phyloP scores from a whole-genome alignment of 2,329 filamentous ascomycete species.

The Trichoderma afroharzianum region DNA sequence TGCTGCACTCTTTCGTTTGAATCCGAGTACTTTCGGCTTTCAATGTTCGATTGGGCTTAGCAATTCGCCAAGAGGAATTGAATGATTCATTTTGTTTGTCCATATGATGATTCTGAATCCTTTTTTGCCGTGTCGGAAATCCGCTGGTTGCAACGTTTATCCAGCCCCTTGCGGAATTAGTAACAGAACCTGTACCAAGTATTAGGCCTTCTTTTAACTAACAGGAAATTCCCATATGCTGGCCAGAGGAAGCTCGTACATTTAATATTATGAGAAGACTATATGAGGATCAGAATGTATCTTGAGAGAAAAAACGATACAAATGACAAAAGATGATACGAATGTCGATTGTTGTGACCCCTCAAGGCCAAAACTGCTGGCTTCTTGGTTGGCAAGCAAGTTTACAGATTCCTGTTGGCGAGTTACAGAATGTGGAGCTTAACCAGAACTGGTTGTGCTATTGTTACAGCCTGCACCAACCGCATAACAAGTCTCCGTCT shows the following conservation, averaged over 20 bases:
- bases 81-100: neutral
- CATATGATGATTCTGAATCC: neutral
- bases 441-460: neutral
- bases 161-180: neutral
- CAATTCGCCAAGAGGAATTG: neutral
- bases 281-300: neutral
- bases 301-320: neutral
- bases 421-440: neutral
- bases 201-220: neutral
- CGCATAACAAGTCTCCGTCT: neutral
- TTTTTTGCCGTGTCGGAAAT: neutral
- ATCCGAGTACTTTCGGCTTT: neutral
- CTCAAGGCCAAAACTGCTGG: neutral
- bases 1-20: neutral
- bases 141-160: neutral
- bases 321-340: neutral
- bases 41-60: neutral
- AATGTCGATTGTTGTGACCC: neutral
- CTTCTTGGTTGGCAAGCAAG: neutral
- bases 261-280: neutral
- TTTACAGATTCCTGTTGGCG: neutral
- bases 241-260: too few species aligned
- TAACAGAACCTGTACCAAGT: neutral
- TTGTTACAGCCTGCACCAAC: neutral
- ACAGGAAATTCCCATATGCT: neutral